Conservation (phyloP, 768 basidiomycete species). For the Sistotremastrum suecicum region DNA sequence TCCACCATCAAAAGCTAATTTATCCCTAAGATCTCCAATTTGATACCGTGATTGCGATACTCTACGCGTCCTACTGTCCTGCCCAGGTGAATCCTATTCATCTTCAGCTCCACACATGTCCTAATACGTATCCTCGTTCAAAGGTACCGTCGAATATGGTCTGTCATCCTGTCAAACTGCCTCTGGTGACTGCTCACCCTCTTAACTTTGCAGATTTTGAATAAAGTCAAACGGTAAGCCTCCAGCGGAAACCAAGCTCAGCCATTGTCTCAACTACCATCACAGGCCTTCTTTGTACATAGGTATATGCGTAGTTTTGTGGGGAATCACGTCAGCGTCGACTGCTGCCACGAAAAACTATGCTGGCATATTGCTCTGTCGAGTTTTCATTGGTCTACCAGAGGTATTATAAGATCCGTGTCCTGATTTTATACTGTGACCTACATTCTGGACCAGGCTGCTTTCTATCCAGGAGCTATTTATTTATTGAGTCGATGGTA, state of each 20-base stretch:
- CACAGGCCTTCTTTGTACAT: constrained; percentile 49
- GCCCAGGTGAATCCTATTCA: constrained; percentile 33
- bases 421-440: background rate
- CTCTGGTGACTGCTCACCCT: constrained; percentile 1
- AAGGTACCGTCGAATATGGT: constrained; percentile 43
- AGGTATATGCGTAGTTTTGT: constrained; percentile 40
- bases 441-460: constrained; percentile 23
- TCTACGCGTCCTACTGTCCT: constrained; percentile 47
- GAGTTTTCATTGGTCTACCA: constrained; percentile 49
- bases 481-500: constrained; percentile 26
- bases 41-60: constrained; percentile 33
- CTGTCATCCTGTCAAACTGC: constrained; percentile 4
- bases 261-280: background rate
- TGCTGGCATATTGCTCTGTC: constrained; percentile 37
- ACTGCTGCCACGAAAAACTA: constrained; percentile 50
- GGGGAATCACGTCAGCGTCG: constrained; percentile 49
- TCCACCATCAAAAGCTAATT: background rate
- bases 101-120: background rate
- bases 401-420: constrained; percentile 21
- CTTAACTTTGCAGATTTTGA: constrained; percentile 29
- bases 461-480: constrained; percentile 48
- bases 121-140: background rate
- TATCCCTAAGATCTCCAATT: constrained; percentile 33
- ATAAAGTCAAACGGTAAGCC: constrained; percentile 34
- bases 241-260: background rate